Conservation (phyloP, 1,139 yeast species). For the Pneumocystis sp. region DNA sequence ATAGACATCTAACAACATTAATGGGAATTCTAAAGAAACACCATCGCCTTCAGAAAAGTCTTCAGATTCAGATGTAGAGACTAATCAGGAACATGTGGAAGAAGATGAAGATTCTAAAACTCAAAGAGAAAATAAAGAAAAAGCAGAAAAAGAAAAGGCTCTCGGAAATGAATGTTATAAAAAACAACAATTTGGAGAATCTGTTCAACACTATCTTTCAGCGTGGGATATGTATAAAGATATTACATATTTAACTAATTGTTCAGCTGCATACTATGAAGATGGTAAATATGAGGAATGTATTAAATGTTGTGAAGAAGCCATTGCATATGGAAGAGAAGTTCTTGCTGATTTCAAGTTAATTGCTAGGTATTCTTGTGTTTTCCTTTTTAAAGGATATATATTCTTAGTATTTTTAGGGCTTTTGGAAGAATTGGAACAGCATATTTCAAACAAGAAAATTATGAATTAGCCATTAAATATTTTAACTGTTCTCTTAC, state of each 20-base stretch:
- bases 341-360: slow-evolving; percentile 80
- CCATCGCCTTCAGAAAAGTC: slow-evolving; percentile 14
- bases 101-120: slow-evolving; percentile 24
- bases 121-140: slow-evolving; percentile 29
- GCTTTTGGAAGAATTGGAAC: slow-evolving; percentile 83
- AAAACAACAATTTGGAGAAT: slow-evolving; percentile 78
- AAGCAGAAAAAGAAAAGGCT: slow-evolving; percentile 69
- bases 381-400: not conserved
- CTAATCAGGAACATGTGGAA: slow-evolving; percentile 17
- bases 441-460: slow-evolving; percentile 58
- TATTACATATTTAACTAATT: slow-evolving; percentile 85
- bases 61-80: slow-evolving; percentile 23
- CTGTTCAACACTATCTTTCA: slow-evolving; percentile 66
- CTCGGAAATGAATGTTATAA: slow-evolving; percentile 82
- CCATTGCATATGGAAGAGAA: slow-evolving; percentile 82
- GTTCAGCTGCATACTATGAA: slow-evolving; percentile 96
- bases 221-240: slow-evolving; percentile 79
- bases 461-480: slow-evolving; percentile 58
- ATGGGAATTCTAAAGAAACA: slow-evolving; percentile 16
- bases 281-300: slow-evolving; percentile 84
- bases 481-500: slow-evolving; percentile 82
- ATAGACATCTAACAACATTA: slow-evolving; percentile 7
- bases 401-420: not conserved
- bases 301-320: slow-evolving; percentile 61
- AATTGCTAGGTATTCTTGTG: slow-evolving; percentile 48